Percentiles rank a stretch among this genome's conserved stretches.
These are phyloP conservation scores for Fusarium sp. DNA, from an alignment of 2,329 filamentous ascomycete species.

Conservation along the genomic window DNA sequence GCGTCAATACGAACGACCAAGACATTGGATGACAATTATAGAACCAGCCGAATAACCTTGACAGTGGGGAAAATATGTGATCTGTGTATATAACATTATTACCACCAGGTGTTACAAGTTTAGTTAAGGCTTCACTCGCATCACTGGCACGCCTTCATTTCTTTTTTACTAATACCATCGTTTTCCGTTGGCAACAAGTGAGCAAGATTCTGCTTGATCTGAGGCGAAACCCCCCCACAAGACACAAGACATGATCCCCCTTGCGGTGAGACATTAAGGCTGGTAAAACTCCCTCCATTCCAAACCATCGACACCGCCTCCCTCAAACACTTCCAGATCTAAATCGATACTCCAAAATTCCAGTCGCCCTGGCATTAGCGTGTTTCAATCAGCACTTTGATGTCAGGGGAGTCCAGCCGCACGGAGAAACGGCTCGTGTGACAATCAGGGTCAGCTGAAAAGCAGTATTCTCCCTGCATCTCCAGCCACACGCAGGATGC, in stretches of 20 bases:
- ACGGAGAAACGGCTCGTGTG: neutral
- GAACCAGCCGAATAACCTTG: neutral
- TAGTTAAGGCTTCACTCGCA: neutral
- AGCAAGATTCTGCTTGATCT: no score
- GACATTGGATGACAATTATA: neutral
- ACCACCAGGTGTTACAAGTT: neutral
- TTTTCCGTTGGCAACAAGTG: no score
- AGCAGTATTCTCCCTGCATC: slow-evolving; percentile 18
- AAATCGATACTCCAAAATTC: slow-evolving; percentile 7
- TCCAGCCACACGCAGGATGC: slow-evolving; percentile 9
- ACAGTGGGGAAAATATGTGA: no score
- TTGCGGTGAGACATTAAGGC: slow-evolving; percentile 31
- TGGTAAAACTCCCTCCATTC: slow-evolving; percentile 33
- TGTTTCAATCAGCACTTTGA: slow-evolving; percentile 7
- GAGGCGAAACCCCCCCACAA: neutral
- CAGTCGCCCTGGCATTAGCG: neutral
- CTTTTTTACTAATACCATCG: no score
- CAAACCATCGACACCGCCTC: slow-evolving; percentile 15
- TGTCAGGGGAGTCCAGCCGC: slow-evolving; percentile 7
- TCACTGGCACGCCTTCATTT: neutral
- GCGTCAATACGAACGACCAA: slow-evolving; percentile 6
- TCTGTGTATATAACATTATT: no score
- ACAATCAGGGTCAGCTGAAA: neutral
- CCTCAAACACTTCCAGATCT: slow-evolving; percentile 12
- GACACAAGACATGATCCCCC: neutral